Conservation (phyloP, 345 rosid species). For the Firmiana major region DNA sequence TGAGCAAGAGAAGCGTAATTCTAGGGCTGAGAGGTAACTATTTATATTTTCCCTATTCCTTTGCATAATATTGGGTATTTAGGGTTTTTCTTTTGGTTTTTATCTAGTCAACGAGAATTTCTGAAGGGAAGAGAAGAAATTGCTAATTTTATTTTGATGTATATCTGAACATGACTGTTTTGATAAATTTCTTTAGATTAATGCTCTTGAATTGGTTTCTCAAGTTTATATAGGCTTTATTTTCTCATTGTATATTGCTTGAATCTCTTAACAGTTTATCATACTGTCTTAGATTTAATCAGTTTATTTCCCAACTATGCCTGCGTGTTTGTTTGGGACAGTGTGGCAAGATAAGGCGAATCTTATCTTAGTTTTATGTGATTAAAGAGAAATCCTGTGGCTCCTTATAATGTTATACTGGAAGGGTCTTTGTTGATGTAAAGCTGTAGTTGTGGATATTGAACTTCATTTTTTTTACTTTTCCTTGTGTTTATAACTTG, state of each 20-base stretch:
- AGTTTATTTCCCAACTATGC: background rate
- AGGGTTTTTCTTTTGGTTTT: slow-evolving; percentile 12
- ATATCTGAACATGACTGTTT: background rate
- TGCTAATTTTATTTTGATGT: background rate
- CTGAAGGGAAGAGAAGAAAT: too few relatives aligned
- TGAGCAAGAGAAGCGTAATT: slow-evolving; percentile 87
- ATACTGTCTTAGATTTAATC: background rate
- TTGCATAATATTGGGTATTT: background rate
- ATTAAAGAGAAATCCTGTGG: background rate
- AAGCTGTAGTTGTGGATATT: background rate
- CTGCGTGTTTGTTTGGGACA: background rate
- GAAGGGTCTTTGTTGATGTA: background rate
- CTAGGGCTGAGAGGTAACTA: slow-evolving; percentile 85
- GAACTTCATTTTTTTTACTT: background rate
- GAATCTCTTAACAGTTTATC: background rate
- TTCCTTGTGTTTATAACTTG: slow-evolving; percentile 5
- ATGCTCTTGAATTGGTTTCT: background rate
- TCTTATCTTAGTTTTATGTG: background rate
- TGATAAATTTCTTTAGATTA: background rate
- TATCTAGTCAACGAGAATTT: background rate
- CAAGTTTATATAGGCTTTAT: too few relatives aligned
- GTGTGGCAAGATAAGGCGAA: background rate
- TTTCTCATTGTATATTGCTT: background rate
- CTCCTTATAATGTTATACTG: background rate
- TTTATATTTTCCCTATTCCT: background rate